phyloP scores from a whole-genome alignment of 2,329 filamentous ascomycete species.

The Paecilomyces dactylethromorphus region DNA sequence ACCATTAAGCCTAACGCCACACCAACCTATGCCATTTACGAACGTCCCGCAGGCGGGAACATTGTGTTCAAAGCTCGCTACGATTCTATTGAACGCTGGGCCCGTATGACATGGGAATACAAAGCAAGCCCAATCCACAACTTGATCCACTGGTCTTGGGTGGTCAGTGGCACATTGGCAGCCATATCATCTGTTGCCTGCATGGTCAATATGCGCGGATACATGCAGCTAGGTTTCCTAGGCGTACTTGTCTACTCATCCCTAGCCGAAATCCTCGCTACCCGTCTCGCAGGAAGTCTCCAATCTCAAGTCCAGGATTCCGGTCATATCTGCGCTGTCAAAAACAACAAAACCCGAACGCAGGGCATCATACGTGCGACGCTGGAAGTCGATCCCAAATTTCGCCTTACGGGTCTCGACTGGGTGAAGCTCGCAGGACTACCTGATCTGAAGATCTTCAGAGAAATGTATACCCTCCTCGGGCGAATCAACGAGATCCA shows the following conservation, averaged over 20 bases:
- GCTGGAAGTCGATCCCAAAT: constrained; percentile 8
- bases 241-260: constrained; percentile 20
- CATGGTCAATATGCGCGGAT: constrained; percentile 28
- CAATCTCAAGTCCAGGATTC: constrained; percentile 13
- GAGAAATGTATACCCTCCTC: constrained; percentile 15
- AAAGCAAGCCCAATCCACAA: constrained; percentile 9
- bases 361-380: constrained; percentile 15
- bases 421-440: constrained; percentile 18
- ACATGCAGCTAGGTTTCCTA: constrained; percentile 23
- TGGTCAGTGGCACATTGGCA: constrained; percentile 18
- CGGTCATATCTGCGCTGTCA: constrained; percentile 3
- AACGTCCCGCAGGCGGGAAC: constrained; percentile 24
- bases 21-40: constrained; percentile 20
- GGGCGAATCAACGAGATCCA: constrained; percentile 10
- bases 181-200: constrained; percentile 23
- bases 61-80: constrained; percentile 26
- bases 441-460: constrained; percentile 13
- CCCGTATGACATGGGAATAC: constrained; percentile 23
- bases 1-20: constrained; percentile 9
- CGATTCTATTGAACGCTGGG: constrained; percentile 21
- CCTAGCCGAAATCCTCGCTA: constrained; percentile 21
- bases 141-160: constrained; percentile 23
- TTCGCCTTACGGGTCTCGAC: constrained; percentile 13
- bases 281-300: constrained; percentile 16
- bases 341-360: constrained; percentile 8